Percentiles rank a stretch among this genome's conserved stretches.
Evolutionary conservation across 768 basidiomycete species (phyloP).

Genomic region (Tylopilus sp.): DNA sequence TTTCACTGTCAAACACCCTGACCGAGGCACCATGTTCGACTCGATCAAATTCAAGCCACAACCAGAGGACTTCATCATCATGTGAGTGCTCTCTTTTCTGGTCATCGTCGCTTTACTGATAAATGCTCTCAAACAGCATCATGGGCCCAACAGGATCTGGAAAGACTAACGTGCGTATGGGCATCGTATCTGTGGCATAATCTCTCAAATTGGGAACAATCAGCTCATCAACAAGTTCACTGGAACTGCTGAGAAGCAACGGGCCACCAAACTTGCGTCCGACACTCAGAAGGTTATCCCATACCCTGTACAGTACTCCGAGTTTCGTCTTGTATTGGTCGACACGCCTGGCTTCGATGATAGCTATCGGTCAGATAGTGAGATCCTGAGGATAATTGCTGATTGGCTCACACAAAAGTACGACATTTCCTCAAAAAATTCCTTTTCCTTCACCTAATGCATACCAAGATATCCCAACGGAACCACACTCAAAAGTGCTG

Average conservation of each 20-base stretch:
- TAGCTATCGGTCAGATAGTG: conserved; percentile 13
- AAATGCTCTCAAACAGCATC: neutral
- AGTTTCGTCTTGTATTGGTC: conserved; percentile 11
- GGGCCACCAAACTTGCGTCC: conserved; percentile 6
- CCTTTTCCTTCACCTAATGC: neutral
- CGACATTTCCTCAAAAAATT: neutral
- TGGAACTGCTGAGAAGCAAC: neutral
- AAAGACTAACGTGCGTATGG: neutral
- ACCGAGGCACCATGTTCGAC: neutral
- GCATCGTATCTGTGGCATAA: neutral
- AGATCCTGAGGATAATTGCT: conserved; percentile 11
- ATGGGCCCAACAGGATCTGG: neutral
- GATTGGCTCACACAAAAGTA: conserved; percentile 20
- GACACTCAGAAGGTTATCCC: conserved; percentile 11
- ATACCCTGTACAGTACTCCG: neutral
- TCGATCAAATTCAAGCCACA: conserved; percentile 9
- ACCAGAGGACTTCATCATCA: conserved; percentile 10
- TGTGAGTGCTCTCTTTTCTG: conserved; percentile 2
- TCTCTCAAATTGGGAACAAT: neutral
- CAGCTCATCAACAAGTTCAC: conserved; percentile 17
- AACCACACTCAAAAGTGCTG: conserved; percentile 16
- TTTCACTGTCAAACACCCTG: neutral
- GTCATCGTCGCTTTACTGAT: neutral
- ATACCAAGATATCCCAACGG: conserved; percentile 10
- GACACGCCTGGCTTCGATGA: conserved; percentile 22